These are phyloP conservation scores for Metroxylon sagu DNA, from an alignment of 176 grass and related monocot genomes.

Conservation along the genomic window DNA sequence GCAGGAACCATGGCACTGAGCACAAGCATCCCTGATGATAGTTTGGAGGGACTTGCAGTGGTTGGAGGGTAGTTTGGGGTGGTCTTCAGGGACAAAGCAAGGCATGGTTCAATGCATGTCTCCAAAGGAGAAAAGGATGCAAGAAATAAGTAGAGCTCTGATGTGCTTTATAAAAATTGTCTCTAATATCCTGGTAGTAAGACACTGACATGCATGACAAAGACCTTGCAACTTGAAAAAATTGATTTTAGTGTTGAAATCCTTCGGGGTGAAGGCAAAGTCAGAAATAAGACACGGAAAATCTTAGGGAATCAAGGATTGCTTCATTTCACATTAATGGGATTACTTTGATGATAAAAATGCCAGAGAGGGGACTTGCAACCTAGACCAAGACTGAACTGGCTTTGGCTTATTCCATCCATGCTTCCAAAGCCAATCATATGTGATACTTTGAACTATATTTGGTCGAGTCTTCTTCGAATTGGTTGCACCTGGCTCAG, in stretches of 20 bases:
- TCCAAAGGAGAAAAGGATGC: background rate
- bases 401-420: no score
- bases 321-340: background rate
- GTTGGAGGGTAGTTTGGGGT: slow-evolving; percentile 27
- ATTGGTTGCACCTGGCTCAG: no score
- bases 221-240: slow-evolving; percentile 37
- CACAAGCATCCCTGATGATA: slow-evolving; percentile 53
- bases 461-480: no score
- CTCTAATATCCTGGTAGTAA: no score
- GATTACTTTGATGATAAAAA: slow-evolving; percentile 4
- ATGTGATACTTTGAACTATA: no score
- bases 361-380: background rate
- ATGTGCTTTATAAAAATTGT: no score
- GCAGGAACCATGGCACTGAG: slow-evolving; percentile 64
- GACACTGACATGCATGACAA: slow-evolving; percentile 76
- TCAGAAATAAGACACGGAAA: slow-evolving; percentile 16
- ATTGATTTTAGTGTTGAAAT: slow-evolving; percentile 20
- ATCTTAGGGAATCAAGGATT: background rate
- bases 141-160: background rate
- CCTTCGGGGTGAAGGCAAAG: slow-evolving; percentile 78
- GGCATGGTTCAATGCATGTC: slow-evolving; percentile 26
- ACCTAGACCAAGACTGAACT: no score
- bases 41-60: slow-evolving; percentile 50
- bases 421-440: no score
- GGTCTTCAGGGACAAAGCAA: slow-evolving; percentile 40